Percentiles rank a stretch among this genome's conserved stretches.
phyloP scores from a whole-genome alignment of 148 eudicot genomes.

The Rhododendron griersonianum region DNA sequence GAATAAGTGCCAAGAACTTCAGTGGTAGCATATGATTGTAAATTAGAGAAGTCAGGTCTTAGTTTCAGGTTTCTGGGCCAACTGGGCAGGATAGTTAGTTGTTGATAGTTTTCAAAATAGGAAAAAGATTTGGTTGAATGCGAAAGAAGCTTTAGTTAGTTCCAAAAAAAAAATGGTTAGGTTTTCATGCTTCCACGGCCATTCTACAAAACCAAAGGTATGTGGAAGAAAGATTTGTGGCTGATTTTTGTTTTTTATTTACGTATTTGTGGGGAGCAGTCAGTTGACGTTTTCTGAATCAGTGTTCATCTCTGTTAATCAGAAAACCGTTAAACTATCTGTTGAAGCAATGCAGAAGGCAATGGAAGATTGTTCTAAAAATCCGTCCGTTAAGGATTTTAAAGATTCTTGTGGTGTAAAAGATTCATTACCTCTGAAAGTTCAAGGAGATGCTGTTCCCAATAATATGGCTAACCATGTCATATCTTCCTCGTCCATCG shows the following conservation, averaged over 20 bases:
- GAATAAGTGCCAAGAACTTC: constrained; percentile 9
- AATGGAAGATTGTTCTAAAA: constrained; percentile 42
- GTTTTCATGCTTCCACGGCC: constrained; percentile 68
- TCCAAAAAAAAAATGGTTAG: constrained; percentile 46
- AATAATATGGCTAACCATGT: constrained; percentile 17
- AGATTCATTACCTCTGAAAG: constrained; percentile 14
- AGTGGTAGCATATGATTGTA: constrained; percentile 19
- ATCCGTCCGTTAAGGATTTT: constrained; percentile 20
- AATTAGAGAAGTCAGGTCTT: background rate
- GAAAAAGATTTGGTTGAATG: constrained; percentile 25
- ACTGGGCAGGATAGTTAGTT: background rate
- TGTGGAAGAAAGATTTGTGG: constrained; percentile 14
- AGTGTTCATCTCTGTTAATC: constrained; percentile 15
- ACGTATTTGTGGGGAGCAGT: background rate
- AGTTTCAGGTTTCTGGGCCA: constrained; percentile 17
- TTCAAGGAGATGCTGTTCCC: constrained; percentile 18
- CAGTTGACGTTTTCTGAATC: constrained; percentile 2
- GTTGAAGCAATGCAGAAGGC: constrained; percentile 62
- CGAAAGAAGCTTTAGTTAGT: constrained; percentile 24
- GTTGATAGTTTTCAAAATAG: constrained; percentile 7
- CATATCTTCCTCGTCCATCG: constrained; percentile 25
- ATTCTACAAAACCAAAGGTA: constrained; percentile 67
- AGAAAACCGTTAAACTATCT: constrained; percentile 64
- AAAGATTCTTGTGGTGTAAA: constrained; percentile 9
- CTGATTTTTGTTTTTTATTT: constrained; percentile 11